Evolutionary conservation across 805 yeast genomes (phyloP), one percentile per base, ranked within the genome.

Genomic region (Priceomyces carsonii): DNA sequence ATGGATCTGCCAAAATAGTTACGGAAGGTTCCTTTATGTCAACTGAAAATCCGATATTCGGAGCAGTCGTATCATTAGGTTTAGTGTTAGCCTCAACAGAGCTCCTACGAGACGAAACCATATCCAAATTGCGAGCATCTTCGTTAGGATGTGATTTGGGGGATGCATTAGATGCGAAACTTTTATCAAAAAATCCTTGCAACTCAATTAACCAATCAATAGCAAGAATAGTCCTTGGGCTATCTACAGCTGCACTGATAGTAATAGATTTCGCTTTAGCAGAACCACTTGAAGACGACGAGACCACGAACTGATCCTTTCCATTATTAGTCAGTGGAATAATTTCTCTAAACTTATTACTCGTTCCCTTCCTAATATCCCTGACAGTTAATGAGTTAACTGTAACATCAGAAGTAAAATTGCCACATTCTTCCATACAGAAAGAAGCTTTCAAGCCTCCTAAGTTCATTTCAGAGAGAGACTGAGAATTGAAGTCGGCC

Each of bases 141-240:
- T 50, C 49, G 7, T 43, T 51, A 5, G 38, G 39, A 6, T 49
- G 40, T 14, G 45, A 32, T 1, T 39, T 10, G 23, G 12, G 2
- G 13, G 43, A 36, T 4, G 37, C 28, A 19, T 44, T 55, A 12
- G 40, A 47, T 20, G 56, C 60, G 17, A 74, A 44, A 0, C 79
- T 85, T 28, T 65, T 66, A 36, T 75, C 80, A n/a, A 68, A 56
- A 53, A 82, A 90, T 0, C 65, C 53, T 44, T 85, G 85, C 45
- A 93, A 51, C 2, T 93, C 86, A 57, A 90, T 77, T 22, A 91
- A 51, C 57, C 87, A 90, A 53, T 90, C 98, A 46, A 93, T 63
- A 0, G 97, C 96, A 18, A 93, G 56, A 32, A 93, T 80, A 8
- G 84, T 73, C 38, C 75, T 77, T 0, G 97, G 97, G 42, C 82